Evolutionary conservation across 164 flowering plant species (phyloP), one percentile per base, ranked within the genome.

Genomic region (Paratinospora sagittata): DNA sequence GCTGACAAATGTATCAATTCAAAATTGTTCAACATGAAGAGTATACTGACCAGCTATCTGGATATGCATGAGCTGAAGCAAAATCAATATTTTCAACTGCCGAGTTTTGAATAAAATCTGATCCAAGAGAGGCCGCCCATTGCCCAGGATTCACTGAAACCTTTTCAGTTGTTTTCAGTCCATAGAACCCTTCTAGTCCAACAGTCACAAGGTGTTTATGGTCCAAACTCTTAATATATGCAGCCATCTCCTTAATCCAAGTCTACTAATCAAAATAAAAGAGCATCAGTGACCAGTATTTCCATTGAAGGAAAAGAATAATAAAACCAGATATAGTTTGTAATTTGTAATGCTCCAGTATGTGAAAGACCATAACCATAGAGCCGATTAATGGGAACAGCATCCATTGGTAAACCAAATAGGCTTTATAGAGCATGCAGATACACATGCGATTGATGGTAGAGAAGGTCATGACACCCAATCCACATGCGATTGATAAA

Each of bases 51-150:
- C 91, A 88, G 81, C 86, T 82, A 73, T 88, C 87, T 2, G 91
- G 89, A 73, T 88, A 88, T 27, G 82, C 83, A 77, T 88, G 91
- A 73, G 79, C 89, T 17, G 91, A 88, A 73, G 89, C 91, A 69
- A 88, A 88, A 77, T 88, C 91, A 45, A 88, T 86, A 72, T 74
- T 67, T 17, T 74, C 72, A 63, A 83, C 77, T n/a, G 80, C 83
- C 63, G 88, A 88, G 75, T 88, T 84, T 70, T 75, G 76, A 68
- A 86, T 78, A 64, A 88, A 88, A 74, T 88, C 91, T 47, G 89
- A 80, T 74, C 91, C 91, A 65, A 88, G 82, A 19, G 73, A 75
- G 19, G 84, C 78, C 21, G 89, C 91, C 89, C 91, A 88, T 17
- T 78, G 73, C 58, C 89, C 89, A 41, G 92, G 92, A 73, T 88